Percentiles rank a stretch among this genome's conserved stretches.
Evolutionary conservation across 2,329 filamentous ascomycete genomes (phyloP).

Genomic region (Ceratocystis cacaofunesta): DNA sequence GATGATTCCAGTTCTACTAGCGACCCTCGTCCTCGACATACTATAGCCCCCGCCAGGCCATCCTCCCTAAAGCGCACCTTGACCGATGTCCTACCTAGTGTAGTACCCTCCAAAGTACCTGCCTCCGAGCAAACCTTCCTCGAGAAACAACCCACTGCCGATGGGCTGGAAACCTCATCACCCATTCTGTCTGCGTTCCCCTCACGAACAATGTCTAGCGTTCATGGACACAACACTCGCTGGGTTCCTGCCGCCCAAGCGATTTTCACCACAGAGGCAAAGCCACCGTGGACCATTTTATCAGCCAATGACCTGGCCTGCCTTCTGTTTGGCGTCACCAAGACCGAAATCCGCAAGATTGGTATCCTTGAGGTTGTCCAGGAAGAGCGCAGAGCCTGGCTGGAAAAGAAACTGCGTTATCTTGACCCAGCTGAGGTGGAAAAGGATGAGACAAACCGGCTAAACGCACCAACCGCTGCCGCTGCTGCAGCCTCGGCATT

Average conservation of each 20-base stretch:
- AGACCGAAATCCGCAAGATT: constrained; percentile 54
- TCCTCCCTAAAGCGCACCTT: constrained; percentile 12
- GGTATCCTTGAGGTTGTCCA: constrained; percentile 92
- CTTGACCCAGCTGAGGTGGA: constrained; percentile 36
- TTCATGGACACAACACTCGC: constrained; percentile 81
- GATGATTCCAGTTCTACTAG: neutral
- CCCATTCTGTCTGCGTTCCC: constrained; percentile 10
- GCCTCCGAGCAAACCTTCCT: constrained; percentile 6
- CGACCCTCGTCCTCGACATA: neutral
- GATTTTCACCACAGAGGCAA: constrained; percentile 90
- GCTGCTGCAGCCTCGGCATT: constrained; percentile 34
- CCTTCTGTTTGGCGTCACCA: constrained; percentile 54
- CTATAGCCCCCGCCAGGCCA: neutral
- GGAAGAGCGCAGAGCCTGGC: constrained; percentile 74
- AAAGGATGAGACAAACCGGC: constrained; percentile 24
- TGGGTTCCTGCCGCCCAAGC: constrained; percentile 87
- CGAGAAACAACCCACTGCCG: neutral
- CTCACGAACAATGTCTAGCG: constrained; percentile 27
- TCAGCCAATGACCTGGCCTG: constrained; percentile 94
- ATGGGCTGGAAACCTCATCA: neutral
- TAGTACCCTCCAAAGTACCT: constrained; percentile 5
- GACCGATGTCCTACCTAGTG: constrained; percentile 9
- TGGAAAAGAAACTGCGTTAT: constrained; percentile 67
- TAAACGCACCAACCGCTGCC: constrained; percentile 25
- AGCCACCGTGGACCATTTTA: constrained; percentile 86